phyloP scores from a whole-genome alignment of 2,329 filamentous ascomycete genomes.

The Drechslerella dactyloides region DNA sequence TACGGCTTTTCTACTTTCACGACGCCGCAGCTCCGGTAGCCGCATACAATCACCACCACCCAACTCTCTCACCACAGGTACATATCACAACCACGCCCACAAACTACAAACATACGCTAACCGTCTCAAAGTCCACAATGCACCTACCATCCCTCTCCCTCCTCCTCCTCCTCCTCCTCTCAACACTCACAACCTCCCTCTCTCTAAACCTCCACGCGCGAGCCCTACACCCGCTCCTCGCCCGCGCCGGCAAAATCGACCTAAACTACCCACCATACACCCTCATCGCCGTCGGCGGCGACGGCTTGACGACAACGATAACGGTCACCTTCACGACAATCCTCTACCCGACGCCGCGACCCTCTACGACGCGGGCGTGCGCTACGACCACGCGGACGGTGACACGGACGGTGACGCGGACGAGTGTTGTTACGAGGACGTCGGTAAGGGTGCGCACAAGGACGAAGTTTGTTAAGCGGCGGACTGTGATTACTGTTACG shows the following conservation, averaged over 20 bases:
- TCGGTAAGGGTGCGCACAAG: conserved; percentile 5
- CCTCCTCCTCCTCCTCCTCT: conserved; percentile 17
- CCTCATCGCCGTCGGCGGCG: conserved; percentile 28
- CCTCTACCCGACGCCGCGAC: not conserved
- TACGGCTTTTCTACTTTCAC: too few species aligned
- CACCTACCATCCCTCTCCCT: conserved; percentile 5
- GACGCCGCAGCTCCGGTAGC: too few species aligned
- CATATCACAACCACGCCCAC: too few species aligned
- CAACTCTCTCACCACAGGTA: too few species aligned
- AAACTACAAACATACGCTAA: too few species aligned
- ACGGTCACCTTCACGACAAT: conserved; percentile 36
- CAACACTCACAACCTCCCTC: conserved; percentile 2
- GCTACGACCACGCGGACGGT: conserved; percentile 9
- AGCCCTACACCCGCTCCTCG: conserved; percentile 14
- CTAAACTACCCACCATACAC: conserved; percentile 35
- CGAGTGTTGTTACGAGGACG: conserved; percentile 10
- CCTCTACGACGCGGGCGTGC: not conserved
- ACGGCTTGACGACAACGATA: conserved; percentile 31
- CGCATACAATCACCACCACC: too few species aligned
- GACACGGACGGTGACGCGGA: conserved; percentile 9
- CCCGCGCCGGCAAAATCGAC: conserved; percentile 6
- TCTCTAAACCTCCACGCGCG: conserved; percentile 10
- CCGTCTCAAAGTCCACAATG: conserved; percentile 16
- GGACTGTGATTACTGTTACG: conserved; percentile 8
- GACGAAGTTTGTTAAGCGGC: not conserved